Evolutionary conservation across 257 asterid genomes (phyloP).

Genomic region (Nicotiana attenuata): DNA sequence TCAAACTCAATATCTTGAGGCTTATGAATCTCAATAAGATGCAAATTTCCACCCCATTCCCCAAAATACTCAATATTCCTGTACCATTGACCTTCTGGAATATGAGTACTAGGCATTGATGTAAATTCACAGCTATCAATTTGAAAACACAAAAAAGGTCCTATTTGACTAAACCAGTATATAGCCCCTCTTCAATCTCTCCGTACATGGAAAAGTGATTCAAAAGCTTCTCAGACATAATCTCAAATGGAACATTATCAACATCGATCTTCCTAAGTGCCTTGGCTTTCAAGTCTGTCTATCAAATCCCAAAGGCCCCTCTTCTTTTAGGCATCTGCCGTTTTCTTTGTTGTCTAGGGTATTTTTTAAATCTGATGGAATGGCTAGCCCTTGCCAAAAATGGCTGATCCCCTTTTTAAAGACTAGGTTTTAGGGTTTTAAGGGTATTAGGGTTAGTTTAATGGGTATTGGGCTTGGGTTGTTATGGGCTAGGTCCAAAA

Average conservation of each 20-base stretch:
- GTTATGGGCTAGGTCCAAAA: no score
- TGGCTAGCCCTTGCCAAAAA: no score
- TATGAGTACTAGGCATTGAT: neutral
- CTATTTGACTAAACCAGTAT: conserved; percentile 6
- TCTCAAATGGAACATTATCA: conserved; percentile 91
- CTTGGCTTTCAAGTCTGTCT: no score
- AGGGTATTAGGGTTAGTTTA: no score
- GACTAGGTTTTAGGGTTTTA: no score
- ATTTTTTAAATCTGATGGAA: no score
- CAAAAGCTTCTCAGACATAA: conserved; percentile 71
- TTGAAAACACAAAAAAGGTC: neutral
- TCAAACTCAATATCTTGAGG: neutral
- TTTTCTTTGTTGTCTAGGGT: no score
- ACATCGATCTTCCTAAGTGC: conserved; percentile 90
- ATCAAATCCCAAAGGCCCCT: no score
- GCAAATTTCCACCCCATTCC: neutral
- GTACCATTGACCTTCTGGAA: neutral
- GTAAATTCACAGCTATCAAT: neutral
- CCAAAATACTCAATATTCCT: neutral
- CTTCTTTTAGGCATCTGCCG: no score
- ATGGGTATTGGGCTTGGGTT: no score
- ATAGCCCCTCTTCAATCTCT: conserved; percentile 98
- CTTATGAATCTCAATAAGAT: conserved; percentile 4
- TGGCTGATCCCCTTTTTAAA: no score
- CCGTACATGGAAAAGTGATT: conserved; percentile 66